Percentiles rank a stretch among this genome's conserved stretches.
These are phyloP conservation scores for Citrus trifoliata DNA, from an alignment of 345 rosid genomes.

Conservation along the genomic window DNA sequence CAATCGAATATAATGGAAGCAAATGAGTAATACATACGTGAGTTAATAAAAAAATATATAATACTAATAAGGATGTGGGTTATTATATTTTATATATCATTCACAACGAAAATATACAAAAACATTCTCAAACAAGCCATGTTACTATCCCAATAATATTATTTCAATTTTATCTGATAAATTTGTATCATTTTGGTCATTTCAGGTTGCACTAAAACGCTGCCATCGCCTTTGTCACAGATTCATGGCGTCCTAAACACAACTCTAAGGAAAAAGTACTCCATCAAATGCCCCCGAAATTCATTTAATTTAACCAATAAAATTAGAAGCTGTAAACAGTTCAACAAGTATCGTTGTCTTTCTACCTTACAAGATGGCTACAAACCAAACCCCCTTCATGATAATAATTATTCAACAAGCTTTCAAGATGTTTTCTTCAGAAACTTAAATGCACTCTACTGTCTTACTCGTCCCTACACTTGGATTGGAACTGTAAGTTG, in stretches of 20 bases:
- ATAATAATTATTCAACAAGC: neutral
- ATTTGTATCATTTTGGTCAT: neutral
- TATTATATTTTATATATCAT: too few species aligned
- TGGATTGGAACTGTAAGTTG: slow-evolving; percentile 33
- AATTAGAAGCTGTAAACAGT: neutral
- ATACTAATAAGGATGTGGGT: too few species aligned
- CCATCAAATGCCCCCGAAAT: neutral
- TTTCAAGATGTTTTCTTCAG: neutral
- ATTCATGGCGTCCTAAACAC: neutral
- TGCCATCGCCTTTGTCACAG: neutral
- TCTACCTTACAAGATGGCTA: neutral
- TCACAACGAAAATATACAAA: too few species aligned
- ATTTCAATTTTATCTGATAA: too few species aligned
- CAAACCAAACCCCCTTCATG: neutral
- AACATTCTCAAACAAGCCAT: too few species aligned
- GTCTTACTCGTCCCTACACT: slow-evolving; percentile 36
- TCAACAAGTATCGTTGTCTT: neutral
- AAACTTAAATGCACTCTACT: slow-evolving; percentile 12
- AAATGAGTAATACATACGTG: too few species aligned
- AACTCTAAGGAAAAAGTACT: neutral
- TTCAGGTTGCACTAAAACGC: neutral
- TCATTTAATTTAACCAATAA: neutral
- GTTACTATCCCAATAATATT: too few species aligned
- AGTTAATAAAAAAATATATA: too few species aligned
- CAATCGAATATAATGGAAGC: too few species aligned